Evolutionary conservation across 441 rosid species (phyloP).

Genomic region (Breynia disticha): DNA sequence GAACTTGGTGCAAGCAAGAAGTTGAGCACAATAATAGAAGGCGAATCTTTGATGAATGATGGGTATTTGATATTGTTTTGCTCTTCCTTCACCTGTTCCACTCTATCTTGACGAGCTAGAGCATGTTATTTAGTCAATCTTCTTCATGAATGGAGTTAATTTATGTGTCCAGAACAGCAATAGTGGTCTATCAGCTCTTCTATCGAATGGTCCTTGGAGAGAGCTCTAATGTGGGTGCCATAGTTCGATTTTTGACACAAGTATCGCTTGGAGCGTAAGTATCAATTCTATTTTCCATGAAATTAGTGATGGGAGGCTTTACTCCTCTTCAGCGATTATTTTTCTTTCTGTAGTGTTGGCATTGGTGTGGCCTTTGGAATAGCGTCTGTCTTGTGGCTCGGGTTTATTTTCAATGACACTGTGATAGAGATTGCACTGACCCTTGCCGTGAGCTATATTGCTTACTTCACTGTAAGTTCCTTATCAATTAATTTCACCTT

Average conservation of each 20-base stretch:
- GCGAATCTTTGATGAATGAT: constrained; percentile 96
- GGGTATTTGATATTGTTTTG: constrained; percentile 41
- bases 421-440: constrained; percentile 85
- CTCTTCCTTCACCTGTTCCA: constrained; percentile 11
- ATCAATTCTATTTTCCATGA: constrained; percentile 14
- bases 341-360: constrained; percentile 57
- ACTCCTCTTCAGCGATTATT: constrained; percentile 20
- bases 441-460: constrained; percentile 80
- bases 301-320: constrained; percentile 8
- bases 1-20: constrained; percentile 97
- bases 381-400: constrained; percentile 84
- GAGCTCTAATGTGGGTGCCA: constrained; percentile 41
- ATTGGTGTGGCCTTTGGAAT: constrained; percentile 84
- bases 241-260: constrained; percentile 57
- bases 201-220: constrained; percentile 73
- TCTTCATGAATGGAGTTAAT: constrained; percentile 16
- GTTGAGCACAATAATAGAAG: constrained; percentile 81
- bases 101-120: constrained; percentile 4
- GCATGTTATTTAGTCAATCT: constrained; percentile 4
- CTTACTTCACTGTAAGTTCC: constrained; percentile 71
- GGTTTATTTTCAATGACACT: constrained; percentile 69
- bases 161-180: constrained; percentile 61
- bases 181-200: constrained; percentile 84
- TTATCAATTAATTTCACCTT: constrained; percentile 9
- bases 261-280: constrained; percentile 86